These are phyloP conservation scores for Abrus pulchellus DNA, from an alignment of 306 rosid genomes.

Conservation along the genomic window DNA sequence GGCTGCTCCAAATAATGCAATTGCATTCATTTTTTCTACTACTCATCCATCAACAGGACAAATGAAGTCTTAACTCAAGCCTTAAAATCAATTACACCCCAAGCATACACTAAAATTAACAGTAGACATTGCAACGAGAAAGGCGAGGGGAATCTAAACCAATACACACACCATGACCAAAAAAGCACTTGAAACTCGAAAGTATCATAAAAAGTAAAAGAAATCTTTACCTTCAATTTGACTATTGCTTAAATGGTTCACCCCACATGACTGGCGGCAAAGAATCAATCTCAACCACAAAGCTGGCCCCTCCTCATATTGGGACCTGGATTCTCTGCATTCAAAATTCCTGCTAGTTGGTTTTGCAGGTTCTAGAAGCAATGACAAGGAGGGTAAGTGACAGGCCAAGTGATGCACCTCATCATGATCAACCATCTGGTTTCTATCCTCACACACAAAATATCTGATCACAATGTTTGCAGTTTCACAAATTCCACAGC, in stretches of 20 bases:
- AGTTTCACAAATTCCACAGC: slow-evolving; percentile 55
- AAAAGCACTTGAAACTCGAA: not conserved
- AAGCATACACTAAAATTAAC: not conserved
- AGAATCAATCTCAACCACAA: too few relatives aligned
- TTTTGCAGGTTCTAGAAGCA: slow-evolving; percentile 58
- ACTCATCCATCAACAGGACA: not conserved
- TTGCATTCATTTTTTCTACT: not conserved
- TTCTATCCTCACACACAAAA: slow-evolving; percentile 45
- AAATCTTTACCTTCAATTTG: not conserved
- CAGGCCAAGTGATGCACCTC: slow-evolving; percentile 44
- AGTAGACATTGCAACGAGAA: not conserved
- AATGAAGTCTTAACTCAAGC: not conserved
- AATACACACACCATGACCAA: not conserved
- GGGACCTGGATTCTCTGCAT: too few relatives aligned
- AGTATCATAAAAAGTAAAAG: not conserved
- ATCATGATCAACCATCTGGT: slow-evolving; percentile 18
- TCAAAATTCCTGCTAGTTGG: not conserved
- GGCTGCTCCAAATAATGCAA: not conserved
- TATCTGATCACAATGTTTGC: slow-evolving; percentile 42
- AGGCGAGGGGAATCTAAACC: not conserved
- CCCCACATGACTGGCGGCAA: too few relatives aligned
- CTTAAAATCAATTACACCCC: not conserved
- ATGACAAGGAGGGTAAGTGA: slow-evolving; percentile 52
- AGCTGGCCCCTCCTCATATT: too few relatives aligned
- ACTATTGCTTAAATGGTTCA: too few relatives aligned